phyloP scores from a whole-genome alignment of 2,329 filamentous ascomycete genomes.

The Cladosporium sp. region DNA sequence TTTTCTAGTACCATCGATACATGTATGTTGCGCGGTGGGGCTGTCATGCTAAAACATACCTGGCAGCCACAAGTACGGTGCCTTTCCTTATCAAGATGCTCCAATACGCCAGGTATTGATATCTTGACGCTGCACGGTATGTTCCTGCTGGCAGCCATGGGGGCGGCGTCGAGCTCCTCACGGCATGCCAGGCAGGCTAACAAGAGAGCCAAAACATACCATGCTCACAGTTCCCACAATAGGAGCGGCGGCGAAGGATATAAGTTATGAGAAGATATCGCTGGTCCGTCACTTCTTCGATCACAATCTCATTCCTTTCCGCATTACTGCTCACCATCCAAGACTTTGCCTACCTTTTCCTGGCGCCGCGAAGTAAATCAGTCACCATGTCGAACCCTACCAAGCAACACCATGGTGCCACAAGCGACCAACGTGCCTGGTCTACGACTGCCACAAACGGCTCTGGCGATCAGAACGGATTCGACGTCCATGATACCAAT shows the following conservation, averaged over 20 bases:
- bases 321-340: neutral
- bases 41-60: neutral
- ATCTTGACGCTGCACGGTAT: neutral
- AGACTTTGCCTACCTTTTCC: neutral
- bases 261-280: neutral
- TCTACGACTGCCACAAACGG: neutral
- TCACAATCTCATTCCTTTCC: neutral
- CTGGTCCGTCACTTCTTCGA: neutral
- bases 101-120: neutral
- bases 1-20: neutral
- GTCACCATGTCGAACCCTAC: neutral
- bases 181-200: neutral
- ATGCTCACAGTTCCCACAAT: neutral
- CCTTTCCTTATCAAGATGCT: neutral
- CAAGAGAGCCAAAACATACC: neutral
- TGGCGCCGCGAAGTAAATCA: neutral
- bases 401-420: neutral
- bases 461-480: neutral
- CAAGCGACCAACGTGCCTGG: neutral
- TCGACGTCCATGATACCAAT: neutral
- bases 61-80: neutral
- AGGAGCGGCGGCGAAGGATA: neutral
- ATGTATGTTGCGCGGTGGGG: neutral
- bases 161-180: neutral
- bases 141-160: neutral